These are phyloP conservation scores for Solanum appendiculatum DNA, from an alignment of 257 asterid genomes.

Conservation along the genomic window DNA sequence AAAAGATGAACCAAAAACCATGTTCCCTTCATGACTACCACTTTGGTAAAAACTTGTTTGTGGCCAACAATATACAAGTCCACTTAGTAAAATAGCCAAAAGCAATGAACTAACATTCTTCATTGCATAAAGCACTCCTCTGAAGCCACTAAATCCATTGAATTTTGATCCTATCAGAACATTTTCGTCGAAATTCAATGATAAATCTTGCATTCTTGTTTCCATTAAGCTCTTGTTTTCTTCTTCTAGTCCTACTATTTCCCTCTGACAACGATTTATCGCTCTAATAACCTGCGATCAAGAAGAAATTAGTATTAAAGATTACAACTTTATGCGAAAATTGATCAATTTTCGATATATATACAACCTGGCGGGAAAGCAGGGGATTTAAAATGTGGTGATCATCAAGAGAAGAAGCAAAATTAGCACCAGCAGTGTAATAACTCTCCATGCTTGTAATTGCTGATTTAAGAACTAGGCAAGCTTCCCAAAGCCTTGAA, in stretches of 20 bases:
- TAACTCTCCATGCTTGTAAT: constrained; percentile 46
- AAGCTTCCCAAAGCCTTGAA: constrained; percentile 68
- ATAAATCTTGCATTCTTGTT: constrained; percentile 37
- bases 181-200: constrained; percentile 39
- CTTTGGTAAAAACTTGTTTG: constrained; percentile 38
- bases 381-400: constrained; percentile 33
- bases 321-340: neutral
- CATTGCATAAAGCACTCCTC: constrained; percentile 66
- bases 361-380: constrained; percentile 63
- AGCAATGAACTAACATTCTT: constrained; percentile 63
- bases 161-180: constrained; percentile 39
- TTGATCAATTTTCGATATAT: neutral
- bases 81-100: constrained; percentile 44
- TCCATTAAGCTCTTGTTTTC: constrained; percentile 54
- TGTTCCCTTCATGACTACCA: constrained; percentile 16
- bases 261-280: constrained; percentile 53
- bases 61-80: constrained; percentile 63
- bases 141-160: constrained; percentile 60
- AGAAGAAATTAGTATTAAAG: neutral
- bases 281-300: constrained; percentile 45
- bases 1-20: constrained; percentile 24
- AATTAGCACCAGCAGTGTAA: constrained; percentile 28
- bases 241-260: constrained; percentile 43
- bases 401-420: constrained; percentile 34
- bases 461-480: constrained; percentile 47